Percentiles rank a stretch among this genome's conserved stretches.
Evolutionary conservation across 2,329 filamentous ascomycete species (phyloP).

Genomic region (Fusarium verticillioides): DNA sequence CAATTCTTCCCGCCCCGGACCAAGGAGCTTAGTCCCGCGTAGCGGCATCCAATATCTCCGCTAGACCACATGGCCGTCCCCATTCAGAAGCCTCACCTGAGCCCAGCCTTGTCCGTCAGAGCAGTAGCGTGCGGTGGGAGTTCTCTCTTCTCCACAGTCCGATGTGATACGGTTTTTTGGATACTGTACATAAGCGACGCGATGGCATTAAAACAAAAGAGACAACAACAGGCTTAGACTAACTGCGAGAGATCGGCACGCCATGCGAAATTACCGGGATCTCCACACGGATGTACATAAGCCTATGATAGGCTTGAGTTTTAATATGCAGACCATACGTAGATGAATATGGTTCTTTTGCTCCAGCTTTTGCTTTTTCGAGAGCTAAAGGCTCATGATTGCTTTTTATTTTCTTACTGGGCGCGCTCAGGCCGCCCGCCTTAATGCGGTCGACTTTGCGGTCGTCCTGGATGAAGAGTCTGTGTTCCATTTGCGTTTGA

Average conservation of each 20-base stretch:
- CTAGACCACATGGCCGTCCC: constrained; percentile 31
- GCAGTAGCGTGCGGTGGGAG: constrained; percentile 43
- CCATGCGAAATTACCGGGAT: constrained; percentile 32
- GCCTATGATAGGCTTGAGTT: constrained; percentile 12
- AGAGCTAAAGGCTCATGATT: constrained; percentile 10
- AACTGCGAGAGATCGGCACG: constrained; percentile 30
- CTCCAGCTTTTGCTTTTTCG: constrained; percentile 37
- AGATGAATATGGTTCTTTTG: constrained; percentile 33
- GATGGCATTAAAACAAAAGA: constrained; percentile 35
- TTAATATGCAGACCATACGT: constrained; percentile 36
- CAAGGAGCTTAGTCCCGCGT: constrained; percentile 2
- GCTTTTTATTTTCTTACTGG: constrained; percentile 30
- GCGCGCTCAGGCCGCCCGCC: constrained; percentile 32
- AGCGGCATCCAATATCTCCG: constrained; percentile 9
- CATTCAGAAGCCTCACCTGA: constrained; percentile 41
- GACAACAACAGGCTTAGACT: constrained; percentile 34
- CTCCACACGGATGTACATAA: constrained; percentile 30
- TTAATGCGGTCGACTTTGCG: not conserved
- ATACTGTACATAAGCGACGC: not conserved
- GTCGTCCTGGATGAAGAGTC: not conserved
- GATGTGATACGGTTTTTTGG: not conserved
- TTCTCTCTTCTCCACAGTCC: constrained; percentile 18
- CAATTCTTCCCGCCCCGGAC: constrained; percentile 15
- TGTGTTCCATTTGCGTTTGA: constrained; percentile 12
- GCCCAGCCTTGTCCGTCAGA: constrained; percentile 23